Conservation (phyloP, 306 rosid species). For the Cucurbita moschata region DNA sequence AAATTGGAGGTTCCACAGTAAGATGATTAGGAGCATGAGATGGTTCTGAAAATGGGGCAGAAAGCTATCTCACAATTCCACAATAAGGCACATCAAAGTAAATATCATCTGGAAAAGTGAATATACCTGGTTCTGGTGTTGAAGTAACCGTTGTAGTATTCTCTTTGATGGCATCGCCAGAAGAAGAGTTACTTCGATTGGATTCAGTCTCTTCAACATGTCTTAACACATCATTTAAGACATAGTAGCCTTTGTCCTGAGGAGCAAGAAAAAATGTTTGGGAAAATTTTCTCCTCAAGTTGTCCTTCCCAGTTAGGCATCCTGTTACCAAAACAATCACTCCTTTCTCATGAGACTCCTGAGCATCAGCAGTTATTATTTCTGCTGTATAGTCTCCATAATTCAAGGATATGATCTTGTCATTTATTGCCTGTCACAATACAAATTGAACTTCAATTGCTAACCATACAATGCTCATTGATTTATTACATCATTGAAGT, state of each 20-base stretch:
- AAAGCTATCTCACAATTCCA: conserved; percentile 11
- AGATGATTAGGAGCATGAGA: conserved; percentile 33
- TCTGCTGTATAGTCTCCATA: conserved; percentile 81
- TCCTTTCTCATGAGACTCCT: conserved; percentile 76
- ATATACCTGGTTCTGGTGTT: conserved; percentile 53
- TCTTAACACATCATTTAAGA: conserved; percentile 89
- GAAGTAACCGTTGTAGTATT: conserved; percentile 23
- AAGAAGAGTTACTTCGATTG: conserved; percentile 21
- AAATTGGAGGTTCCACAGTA: conserved; percentile 32
- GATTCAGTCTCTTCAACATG: conserved; percentile 54
- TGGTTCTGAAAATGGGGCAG: conserved; percentile 36
- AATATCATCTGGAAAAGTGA: background rate
- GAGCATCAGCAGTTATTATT: conserved; percentile 93
- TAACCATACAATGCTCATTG: background rate
- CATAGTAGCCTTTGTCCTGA: conserved; percentile 85
- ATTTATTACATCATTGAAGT: no score
- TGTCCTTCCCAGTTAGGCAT: conserved; percentile 90
- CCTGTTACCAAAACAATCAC: conserved; percentile 92
- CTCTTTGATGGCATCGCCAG: conserved; percentile 33
- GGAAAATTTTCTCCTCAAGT: conserved; percentile 58
- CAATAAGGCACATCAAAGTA: background rate
- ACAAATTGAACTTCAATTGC: background rate
- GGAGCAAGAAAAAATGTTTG: conserved; percentile 97
- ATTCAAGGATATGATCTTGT: conserved; percentile 61
- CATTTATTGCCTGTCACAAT: conserved; percentile 72